These are phyloP conservation scores for Hansenula anomala DNA, from an alignment of 1,139 yeast genomes.

Conservation along the genomic window DNA sequence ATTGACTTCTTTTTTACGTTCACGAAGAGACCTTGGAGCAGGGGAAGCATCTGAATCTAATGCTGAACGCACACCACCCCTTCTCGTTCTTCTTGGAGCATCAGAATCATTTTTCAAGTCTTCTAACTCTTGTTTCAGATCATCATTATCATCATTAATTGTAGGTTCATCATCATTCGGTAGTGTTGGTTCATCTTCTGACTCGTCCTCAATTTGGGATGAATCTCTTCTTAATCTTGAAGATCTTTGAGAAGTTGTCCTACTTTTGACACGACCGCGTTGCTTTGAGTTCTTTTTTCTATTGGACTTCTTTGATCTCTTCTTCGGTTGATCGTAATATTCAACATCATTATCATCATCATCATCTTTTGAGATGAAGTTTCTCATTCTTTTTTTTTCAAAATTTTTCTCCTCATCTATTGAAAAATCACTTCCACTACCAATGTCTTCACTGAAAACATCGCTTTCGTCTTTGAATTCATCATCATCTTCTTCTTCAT, in stretches of 20 bases:
- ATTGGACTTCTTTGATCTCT: constrained; percentile 11
- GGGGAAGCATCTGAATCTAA: constrained; percentile 16
- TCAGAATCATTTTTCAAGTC: constrained; percentile 35
- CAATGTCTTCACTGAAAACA: constrained; percentile 11
- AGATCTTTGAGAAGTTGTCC: too few species aligned
- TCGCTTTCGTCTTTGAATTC: constrained; percentile 18
- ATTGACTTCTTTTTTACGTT: constrained; percentile 66
- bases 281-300: constrained; percentile 15
- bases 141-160: constrained; percentile 4
- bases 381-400: constrained; percentile 12
- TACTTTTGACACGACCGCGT: constrained; percentile 8
- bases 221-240: constrained; percentile 5
- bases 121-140: constrained; percentile 29
- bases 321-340: constrained; percentile 7
- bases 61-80: constrained; percentile 19
- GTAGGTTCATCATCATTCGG: constrained; percentile 13
- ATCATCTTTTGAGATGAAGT: constrained; percentile 23
- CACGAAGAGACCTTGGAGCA: constrained; percentile 63
- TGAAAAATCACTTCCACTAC: constrained; percentile 4
- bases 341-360: constrained; percentile 20
- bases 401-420: constrained; percentile 10
- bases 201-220: constrained; percentile 10
- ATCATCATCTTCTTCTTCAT: constrained; percentile 17
- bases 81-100: not conserved
- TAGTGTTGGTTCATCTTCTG: constrained; percentile 13